Conservation (phyloP, 2,329 filamentous ascomycete species). For the Exophiala aquamarina region DNA sequence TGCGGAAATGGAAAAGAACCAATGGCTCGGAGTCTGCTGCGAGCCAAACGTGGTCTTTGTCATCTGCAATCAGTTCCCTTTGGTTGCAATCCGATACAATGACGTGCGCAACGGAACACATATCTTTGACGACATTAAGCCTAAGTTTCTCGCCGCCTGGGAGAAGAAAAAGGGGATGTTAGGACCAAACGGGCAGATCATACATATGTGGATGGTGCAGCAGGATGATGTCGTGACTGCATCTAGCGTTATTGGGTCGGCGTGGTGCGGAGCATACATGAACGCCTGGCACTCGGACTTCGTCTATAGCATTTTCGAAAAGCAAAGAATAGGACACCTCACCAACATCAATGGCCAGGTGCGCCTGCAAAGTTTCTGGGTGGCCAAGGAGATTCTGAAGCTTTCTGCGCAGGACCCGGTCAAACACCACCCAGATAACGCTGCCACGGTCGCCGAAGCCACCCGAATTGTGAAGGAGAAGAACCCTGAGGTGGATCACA, state of each 20-base stretch:
- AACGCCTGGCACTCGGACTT: slow-evolving; percentile 37
- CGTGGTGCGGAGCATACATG: slow-evolving; percentile 38
- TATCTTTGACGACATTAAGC: slow-evolving; percentile 32
- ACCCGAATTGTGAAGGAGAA: slow-evolving; percentile 10
- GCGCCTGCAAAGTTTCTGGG: slow-evolving; percentile 25
- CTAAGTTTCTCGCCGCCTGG: slow-evolving; percentile 40
- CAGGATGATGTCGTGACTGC: slow-evolving; percentile 29
- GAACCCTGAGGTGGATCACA: slow-evolving; percentile 32
- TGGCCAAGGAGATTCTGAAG: slow-evolving; percentile 30
- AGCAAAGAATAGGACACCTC: slow-evolving; percentile 31
- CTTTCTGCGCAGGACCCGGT: slow-evolving; percentile 12
- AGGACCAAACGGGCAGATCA: slow-evolving; percentile 28
- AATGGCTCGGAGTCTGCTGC: slow-evolving; percentile 44
- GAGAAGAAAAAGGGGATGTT: slow-evolving; percentile 30
- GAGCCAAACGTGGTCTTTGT: slow-evolving; percentile 39
- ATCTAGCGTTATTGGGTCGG: slow-evolving; percentile 26
- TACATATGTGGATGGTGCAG: slow-evolving; percentile 29
- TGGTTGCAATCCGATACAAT: slow-evolving; percentile 41
- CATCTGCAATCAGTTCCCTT: slow-evolving; percentile 47
- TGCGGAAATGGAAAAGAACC: slow-evolving; percentile 39
- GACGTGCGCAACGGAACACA: slow-evolving; percentile 37
- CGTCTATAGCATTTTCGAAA: slow-evolving; percentile 29
- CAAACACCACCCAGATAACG: background rate
- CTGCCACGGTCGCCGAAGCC: background rate
- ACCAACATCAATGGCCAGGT: slow-evolving; percentile 27